Percentiles rank a stretch among this genome's conserved stretches.
Conservation (phyloP, 2,329 filamentous ascomycete genomes). For the Stenocarpella maydis region DNA sequence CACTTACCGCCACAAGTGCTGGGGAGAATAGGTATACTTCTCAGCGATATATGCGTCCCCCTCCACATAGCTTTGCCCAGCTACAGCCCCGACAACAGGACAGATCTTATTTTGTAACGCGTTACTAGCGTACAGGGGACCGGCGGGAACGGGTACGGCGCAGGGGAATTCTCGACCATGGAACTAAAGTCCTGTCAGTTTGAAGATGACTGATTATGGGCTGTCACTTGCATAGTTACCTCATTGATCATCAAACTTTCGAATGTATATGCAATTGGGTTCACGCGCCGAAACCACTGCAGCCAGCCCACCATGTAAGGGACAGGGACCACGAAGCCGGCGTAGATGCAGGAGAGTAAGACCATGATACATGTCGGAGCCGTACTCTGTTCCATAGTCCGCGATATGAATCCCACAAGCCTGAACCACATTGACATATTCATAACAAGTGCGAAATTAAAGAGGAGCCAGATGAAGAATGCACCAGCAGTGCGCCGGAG, state of each 20-base stretch:
- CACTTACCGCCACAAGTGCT: too few relatives aligned
- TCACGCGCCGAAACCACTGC: slow-evolving; percentile 58
- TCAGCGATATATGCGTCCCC: slow-evolving; percentile 55
- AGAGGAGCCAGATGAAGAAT: slow-evolving; percentile 63
- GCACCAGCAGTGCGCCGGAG: slow-evolving; percentile 62
- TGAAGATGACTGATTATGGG: neutral
- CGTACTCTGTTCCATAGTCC: slow-evolving; percentile 61
- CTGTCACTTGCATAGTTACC: neutral
- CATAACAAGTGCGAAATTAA: slow-evolving; percentile 57
- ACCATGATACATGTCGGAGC: slow-evolving; percentile 61
- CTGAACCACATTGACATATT: slow-evolving; percentile 61
- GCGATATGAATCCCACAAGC: slow-evolving; percentile 57
- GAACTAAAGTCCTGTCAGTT: slow-evolving; percentile 35
- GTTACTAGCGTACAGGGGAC: slow-evolving; percentile 27
- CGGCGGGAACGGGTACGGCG: slow-evolving; percentile 37
- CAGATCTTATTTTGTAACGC: slow-evolving; percentile 35
- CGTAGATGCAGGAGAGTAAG: slow-evolving; percentile 63
- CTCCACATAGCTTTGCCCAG: slow-evolving; percentile 51
- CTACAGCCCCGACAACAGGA: slow-evolving; percentile 47
- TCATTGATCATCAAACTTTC: slow-evolving; percentile 54
- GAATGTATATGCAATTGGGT: slow-evolving; percentile 61
- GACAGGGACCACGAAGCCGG: slow-evolving; percentile 57
- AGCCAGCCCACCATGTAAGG: slow-evolving; percentile 57
- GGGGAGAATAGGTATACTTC: slow-evolving; percentile 51
- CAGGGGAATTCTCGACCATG: slow-evolving; percentile 50